Evolutionary conservation across 2,329 filamentous ascomycete genomes (phyloP), one percentile per base, ranked within the genome.

Genomic region (Colletotrichum cuscutae): DNA sequence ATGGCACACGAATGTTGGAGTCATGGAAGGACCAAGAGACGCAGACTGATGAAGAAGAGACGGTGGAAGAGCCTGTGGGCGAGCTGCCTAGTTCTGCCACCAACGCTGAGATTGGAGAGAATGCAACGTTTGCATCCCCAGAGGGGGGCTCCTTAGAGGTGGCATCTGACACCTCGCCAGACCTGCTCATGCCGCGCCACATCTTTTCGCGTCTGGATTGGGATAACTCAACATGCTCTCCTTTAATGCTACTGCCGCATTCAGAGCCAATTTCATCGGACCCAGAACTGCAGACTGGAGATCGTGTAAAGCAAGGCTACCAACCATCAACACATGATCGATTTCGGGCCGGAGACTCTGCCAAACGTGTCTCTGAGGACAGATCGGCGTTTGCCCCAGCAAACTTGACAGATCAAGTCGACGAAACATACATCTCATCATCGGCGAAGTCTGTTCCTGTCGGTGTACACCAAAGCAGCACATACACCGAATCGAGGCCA

Each of bases 1-100:
- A 99, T 82, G 97, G 97, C 7, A 98, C 96, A 0, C 97, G 98
- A 86, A 93, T 99, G 91, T 90, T 98, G 77, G 95, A 99, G 80
- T 95, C 96, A 69, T 94, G 94, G 85, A 95, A 96, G 79, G 94
- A 97, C 68, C 92, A 94, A 69, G 94, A 97, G 75, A 53, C 63
- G 5, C 85, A 87, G 53, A 85, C 88, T 19, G 89, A 89, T 68
- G 89, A 92, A n/a, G 90, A 93, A 19, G 89, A 90, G 22, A 86
- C 89, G 37, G 83, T 85, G 56, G 86, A 87, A 82, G 73, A 72
- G 22, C 28, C 62, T 2, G 5, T n/a, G 3, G 56, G 46, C 11
- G 60, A 60, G 28, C 12, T 57, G 19, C 13, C 56, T 5, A 61
- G 54, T 4, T 24, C 56, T n/a, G 19, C 15, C 8, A n/a, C 6